Percentiles rank a stretch among this genome's conserved stretches.
phyloP scores from a whole-genome alignment of 495 filamentous ascomycete species.

The Penicillium subrubescens region DNA sequence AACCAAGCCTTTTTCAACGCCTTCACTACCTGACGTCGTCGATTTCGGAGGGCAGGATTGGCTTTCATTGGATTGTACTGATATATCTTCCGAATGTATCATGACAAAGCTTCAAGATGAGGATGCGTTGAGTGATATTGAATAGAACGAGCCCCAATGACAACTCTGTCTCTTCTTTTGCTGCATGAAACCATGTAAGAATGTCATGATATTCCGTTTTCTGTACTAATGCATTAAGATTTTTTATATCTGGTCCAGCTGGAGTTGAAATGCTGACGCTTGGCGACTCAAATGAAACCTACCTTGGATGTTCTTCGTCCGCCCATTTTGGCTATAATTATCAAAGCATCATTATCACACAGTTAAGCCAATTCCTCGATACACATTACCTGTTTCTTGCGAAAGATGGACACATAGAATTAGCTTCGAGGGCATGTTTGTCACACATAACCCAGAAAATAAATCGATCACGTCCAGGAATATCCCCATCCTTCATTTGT shows the following conservation, averaged over 20 bases:
- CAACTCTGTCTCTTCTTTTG: neutral
- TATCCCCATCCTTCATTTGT: neutral
- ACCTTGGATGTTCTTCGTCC: neutral
- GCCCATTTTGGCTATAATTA: neutral
- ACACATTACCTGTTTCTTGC: too few species aligned
- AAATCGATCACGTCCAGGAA: neutral
- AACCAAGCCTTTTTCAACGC: neutral
- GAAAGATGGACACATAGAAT: neutral
- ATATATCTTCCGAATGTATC: neutral
- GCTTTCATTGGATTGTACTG: neutral
- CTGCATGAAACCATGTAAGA: neutral
- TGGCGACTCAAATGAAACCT: neutral
- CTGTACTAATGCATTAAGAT: neutral
- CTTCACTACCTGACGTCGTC: too few species aligned
- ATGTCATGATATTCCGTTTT: neutral
- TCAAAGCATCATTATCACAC: neutral
- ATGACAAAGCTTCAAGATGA: neutral
- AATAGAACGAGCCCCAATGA: neutral
- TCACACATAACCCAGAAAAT: neutral
- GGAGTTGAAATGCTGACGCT: neutral
- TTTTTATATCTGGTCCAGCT: neutral
- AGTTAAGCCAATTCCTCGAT: neutral
- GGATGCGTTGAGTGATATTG: neutral
- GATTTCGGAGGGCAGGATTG: neutral
- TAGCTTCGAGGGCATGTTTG: neutral